A percentile compares a stretch with the other conserved stretches of the same genome.
phyloP scores from a whole-genome alignment of 2,329 filamentous ascomycete species.

The Kalmusia sp. region DNA sequence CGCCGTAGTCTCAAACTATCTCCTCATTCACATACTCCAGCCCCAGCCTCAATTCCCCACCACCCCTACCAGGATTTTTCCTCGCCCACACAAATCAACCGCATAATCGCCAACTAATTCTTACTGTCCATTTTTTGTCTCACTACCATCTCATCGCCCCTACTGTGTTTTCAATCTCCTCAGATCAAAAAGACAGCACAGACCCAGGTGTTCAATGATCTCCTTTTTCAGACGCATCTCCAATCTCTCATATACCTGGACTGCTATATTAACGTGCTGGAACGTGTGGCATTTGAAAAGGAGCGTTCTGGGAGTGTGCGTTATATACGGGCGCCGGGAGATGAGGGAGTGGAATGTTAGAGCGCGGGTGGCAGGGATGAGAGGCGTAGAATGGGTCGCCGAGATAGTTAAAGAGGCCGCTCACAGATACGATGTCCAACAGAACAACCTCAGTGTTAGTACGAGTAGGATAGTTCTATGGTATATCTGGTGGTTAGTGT shows the following conservation, averaged over 20 bases:
- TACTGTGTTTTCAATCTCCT: slow-evolving; percentile 7
- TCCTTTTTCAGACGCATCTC: slow-evolving; percentile 3
- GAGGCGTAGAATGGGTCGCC: not conserved
- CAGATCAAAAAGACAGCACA: slow-evolving; percentile 9
- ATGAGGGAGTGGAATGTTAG: not conserved
- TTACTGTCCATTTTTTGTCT: not conserved
- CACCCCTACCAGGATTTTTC: slow-evolving; percentile 2
- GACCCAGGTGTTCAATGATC: slow-evolving; percentile 3
- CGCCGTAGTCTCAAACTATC: too few relatives aligned
- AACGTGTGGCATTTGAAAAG: not conserved
- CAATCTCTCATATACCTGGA: not conserved
- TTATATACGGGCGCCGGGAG: slow-evolving; percentile 4
- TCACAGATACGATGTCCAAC: not conserved
- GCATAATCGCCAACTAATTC: slow-evolving; percentile 4
- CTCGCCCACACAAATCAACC: slow-evolving; percentile 8
- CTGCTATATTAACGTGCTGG: not conserved
- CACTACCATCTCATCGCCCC: not conserved
- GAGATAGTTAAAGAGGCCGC: not conserved
- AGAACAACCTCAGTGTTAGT: not conserved
- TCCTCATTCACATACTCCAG: slow-evolving; percentile 1
- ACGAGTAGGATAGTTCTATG: not conserved
- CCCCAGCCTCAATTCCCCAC: not conserved
- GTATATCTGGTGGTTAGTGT: not conserved
- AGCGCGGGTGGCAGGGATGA: not conserved
- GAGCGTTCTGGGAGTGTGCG: slow-evolving; percentile 1